Conservation (phyloP, 176 grass and related monocot genomes). For the Otatea glauca region DNA sequence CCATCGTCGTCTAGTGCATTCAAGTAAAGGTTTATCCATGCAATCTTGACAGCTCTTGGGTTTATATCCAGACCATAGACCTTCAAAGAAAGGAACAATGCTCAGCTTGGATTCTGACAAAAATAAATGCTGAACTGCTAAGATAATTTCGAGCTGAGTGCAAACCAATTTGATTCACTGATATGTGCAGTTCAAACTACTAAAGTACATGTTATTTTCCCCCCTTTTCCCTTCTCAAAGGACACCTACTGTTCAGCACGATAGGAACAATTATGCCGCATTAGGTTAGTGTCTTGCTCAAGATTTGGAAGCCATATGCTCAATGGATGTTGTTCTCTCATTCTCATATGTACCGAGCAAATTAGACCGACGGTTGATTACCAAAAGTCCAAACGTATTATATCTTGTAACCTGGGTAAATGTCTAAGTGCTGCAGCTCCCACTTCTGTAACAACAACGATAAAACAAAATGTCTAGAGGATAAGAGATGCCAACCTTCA, state of each 20-base stretch:
- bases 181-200: not conserved
- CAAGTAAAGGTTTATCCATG: conserved; percentile 96
- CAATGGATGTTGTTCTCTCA: not conserved
- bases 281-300: not conserved
- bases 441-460: not conserved
- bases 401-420: conserved; percentile 17
- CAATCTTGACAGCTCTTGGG: conserved; percentile 96
- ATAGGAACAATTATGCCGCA: not conserved
- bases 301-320: not conserved
- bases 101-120: conserved; percentile 21
- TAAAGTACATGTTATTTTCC: not conserved
- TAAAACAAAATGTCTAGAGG: not conserved
- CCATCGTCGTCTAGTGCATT: conserved; percentile 93
- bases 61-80: conserved; percentile 98
- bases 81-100: conserved; percentile 50
- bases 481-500: conserved; percentile 61
- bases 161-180: conserved; percentile 21
- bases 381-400: not conserved
- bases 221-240: not conserved
- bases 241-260: not conserved
- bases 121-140: not conserved
- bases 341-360: not conserved
- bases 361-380: not conserved
- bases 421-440: not conserved
- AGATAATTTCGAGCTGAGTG: not conserved